phyloP scores from a whole-genome alignment of 352 stramenopile species.

The Phytophthora gonapodyides region DNA sequence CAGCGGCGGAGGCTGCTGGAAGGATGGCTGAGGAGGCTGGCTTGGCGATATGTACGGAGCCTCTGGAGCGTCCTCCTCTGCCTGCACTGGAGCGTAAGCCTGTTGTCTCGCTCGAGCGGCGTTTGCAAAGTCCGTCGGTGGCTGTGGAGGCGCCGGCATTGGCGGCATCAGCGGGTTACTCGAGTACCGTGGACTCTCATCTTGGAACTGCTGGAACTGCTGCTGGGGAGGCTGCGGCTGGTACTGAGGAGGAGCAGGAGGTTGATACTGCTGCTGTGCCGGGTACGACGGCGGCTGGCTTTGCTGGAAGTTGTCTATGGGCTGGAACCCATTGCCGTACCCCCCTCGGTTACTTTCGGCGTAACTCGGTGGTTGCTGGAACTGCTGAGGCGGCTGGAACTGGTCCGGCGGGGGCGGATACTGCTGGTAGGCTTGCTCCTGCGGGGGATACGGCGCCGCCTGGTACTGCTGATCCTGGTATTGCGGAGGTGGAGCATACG shows the following conservation, averaged over 20 bases:
- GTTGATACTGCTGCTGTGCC: slow-evolving; percentile 18
- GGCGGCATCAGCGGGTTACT: slow-evolving; percentile 17
- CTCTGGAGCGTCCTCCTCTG: slow-evolving; percentile 12
- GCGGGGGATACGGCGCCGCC: slow-evolving; percentile 22
- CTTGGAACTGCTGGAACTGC: slow-evolving; percentile 23
- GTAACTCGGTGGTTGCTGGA: slow-evolving; percentile 21
- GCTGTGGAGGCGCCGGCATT: slow-evolving; percentile 13
- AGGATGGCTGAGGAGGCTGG: slow-evolving; percentile 17
- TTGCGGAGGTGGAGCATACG: neutral
- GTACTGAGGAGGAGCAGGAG: slow-evolving; percentile 12
- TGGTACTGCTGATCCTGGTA: slow-evolving; percentile 9
- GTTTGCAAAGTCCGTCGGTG: slow-evolving; percentile 35
- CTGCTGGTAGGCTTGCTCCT: slow-evolving; percentile 19
- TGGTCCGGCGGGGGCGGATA: slow-evolving; percentile 12
- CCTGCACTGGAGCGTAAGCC: slow-evolving; percentile 40
- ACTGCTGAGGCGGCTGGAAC: slow-evolving; percentile 14
- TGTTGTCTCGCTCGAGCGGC: slow-evolving; percentile 44
- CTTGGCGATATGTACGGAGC: slow-evolving; percentile 15
- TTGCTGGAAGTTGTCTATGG: slow-evolving; percentile 19
- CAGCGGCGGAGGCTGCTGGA: slow-evolving; percentile 18
- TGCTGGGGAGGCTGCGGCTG: slow-evolving; percentile 9
- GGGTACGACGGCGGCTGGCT: slow-evolving; percentile 23
- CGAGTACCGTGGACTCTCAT: slow-evolving; percentile 23
- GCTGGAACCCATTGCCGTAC: slow-evolving; percentile 20
- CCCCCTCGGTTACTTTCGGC: slow-evolving; percentile 11